Conservation (phyloP, 345 rosid genomes). For the Geranium rotundifolium region DNA sequence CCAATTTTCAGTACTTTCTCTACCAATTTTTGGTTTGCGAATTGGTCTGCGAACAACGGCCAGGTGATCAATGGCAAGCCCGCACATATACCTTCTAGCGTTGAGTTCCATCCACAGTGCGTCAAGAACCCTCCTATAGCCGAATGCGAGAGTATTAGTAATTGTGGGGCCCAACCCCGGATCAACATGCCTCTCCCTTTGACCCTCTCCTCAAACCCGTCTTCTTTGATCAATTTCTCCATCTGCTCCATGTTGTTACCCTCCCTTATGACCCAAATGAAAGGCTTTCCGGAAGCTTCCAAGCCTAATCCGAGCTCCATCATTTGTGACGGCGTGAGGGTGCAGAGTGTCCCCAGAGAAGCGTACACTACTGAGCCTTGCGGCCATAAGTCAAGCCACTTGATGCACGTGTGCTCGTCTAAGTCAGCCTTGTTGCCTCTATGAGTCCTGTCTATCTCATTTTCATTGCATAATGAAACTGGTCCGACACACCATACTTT, state of each 20-base stretch:
- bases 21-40: constrained; percentile 17
- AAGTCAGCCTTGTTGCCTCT: constrained; percentile 17
- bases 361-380: constrained; percentile 34
- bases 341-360: constrained; percentile 27
- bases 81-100: constrained; percentile 8
- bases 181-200: constrained; percentile 4
- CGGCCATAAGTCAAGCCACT: constrained; percentile 30
- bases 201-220: neutral
- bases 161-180: constrained; percentile 29
- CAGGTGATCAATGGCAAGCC: constrained; percentile 23
- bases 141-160: constrained; percentile 22
- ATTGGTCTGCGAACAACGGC: constrained; percentile 26
- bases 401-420: constrained; percentile 23
- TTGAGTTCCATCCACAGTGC: no score
- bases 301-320: constrained; percentile 31
- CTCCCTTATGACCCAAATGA: constrained; percentile 39
- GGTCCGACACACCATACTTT: constrained; percentile 62
- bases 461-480: constrained; percentile 21
- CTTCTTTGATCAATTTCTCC: no score
- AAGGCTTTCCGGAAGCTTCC: constrained; percentile 27
- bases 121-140: constrained; percentile 16
- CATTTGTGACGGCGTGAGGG: constrained; percentile 19
- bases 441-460: constrained; percentile 16
- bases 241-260: constrained; percentile 7
- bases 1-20: constrained; percentile 16